phyloP scores from a whole-genome alignment of 352 stramenopile species.

The Globisporangium paroecandrum region DNA sequence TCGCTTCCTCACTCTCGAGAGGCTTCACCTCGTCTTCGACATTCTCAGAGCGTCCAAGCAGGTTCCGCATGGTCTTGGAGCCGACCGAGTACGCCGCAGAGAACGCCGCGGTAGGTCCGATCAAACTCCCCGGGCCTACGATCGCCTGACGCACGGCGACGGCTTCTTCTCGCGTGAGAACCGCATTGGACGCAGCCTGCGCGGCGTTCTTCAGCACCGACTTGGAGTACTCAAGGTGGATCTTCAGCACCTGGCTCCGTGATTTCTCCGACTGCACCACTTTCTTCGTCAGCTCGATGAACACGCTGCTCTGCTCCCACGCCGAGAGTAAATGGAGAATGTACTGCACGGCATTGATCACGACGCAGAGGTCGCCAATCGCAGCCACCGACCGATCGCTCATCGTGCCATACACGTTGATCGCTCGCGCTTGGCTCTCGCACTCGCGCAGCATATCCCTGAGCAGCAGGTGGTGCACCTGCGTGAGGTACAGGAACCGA shows the following conservation, averaged over 20 bases:
- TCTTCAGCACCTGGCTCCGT: constrained; percentile 48
- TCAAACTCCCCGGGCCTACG: constrained; percentile 60
- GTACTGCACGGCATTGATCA: constrained; percentile 50
- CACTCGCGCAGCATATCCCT: constrained; percentile 23
- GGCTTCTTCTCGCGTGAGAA: constrained; percentile 66
- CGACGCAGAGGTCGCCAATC: constrained; percentile 31
- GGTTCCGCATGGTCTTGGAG: constrained; percentile 66
- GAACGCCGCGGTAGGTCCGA: constrained; percentile 64
- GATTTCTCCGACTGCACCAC: constrained; percentile 53
- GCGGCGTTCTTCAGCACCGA: constrained; percentile 40
- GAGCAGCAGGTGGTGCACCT: constrained; percentile 61
- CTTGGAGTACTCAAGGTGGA: constrained; percentile 62
- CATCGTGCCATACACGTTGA: constrained; percentile 1
- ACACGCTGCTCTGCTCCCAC: constrained; percentile 69
- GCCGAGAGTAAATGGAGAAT: constrained; percentile 32
- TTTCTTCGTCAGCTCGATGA: constrained; percentile 63
- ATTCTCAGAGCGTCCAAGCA: constrained; percentile 39
- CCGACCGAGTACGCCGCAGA: constrained; percentile 71
- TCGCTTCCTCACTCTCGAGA: neutral
- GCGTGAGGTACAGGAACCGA: constrained; percentile 73
- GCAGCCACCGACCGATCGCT: neutral
- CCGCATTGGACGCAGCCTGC: constrained; percentile 42
- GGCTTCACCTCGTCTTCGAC: neutral
- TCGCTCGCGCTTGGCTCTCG: constrained; percentile 8
- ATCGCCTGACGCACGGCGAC: constrained; percentile 66